Evolutionary conservation across 352 stramenopile species (phyloP), one percentile per base, ranked within the genome.

Genomic region (Phytophthora pisi): DNA sequence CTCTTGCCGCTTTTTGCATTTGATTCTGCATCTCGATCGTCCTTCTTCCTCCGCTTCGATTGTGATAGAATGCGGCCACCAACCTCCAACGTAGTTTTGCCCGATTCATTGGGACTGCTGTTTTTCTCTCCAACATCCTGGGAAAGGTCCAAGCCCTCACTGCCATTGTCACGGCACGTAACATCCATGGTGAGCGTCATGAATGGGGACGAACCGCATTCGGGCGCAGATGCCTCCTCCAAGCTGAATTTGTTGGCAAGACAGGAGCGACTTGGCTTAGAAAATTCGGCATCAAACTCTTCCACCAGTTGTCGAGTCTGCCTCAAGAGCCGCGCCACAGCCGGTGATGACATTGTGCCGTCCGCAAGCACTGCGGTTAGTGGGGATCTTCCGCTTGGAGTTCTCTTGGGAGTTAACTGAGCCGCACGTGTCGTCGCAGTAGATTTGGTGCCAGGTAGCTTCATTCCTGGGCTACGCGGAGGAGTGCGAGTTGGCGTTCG

Each of bases 291-390:
- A 40, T 78, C 66, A 55, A 78, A 69, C 11, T 78, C 70, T 30
- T 67, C 47, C 38, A 73, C 58, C 11, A 78, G 62, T 34, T 78
- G 57, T 42, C 70, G 61, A 26, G 70, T 78, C 30, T 55, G 62
- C 45, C 60, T 75, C 28, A 75, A 62, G 57, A 75, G 70, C 45
- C 54, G 57, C 11, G 62, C 50, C 2, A 78, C 61, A 16, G 65
- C 58, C 6, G 70, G 62, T 11, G 66, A 72, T 23, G 70, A 72
- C 11, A 69, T 36, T 0, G 57, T 60, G 5, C 45, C 62, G 23
- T 70, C 66, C 16, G 61, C 50, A 23, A 43, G 52, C 16, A 69
- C 45, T 50, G 70, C 57, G 34, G 56, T 64, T 8, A 47, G 50
- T 8, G 61, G 57, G 5, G 52, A 55, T 45, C 23, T 42, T 26